Base-by-base conservation (phyloP, 371 early-diverging fungal species). In the Lichtheimia corymbifera region DNA sequence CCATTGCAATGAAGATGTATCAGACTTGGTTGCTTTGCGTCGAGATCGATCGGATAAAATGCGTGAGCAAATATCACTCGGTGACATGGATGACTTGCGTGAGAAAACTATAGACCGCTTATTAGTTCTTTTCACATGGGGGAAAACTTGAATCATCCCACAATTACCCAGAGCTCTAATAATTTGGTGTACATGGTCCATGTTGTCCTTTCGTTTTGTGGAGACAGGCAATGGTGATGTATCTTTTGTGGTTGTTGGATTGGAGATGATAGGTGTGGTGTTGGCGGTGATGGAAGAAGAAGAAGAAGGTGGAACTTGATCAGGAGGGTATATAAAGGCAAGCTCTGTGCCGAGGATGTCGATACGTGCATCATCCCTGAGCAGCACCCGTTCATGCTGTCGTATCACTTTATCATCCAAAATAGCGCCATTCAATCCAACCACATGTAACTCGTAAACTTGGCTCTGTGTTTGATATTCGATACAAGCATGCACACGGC, bases 381-480 rank as follows among this genome's bases (percentile, higher is more conserved):
- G 61, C n/a, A 57, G 53, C 22, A 65, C 67, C 20, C 64, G 59
- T 22, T 70, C 73, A 28, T 78, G 67, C 53, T 78, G 74, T 28
- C 63, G 60, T 49, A 72, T 74, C 3, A 47, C 60, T 14, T 71
- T 50, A 44, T 74, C 58, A 58, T 78, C 79, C 1, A 81, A 66
- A 24, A 55, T 60, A n/a, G 67, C 77, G 22, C 86, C 86, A 42
- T 86, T 86, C 27, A 84, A 72, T 1, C 86, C 86, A 14, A 84
- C 61, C 4, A 86, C 84, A 7, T 65, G 67, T n/a, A 86, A 63
- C 50, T 77, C 77, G 58, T 82, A 84, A 14, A 63, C 61, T 15
- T 65, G 30, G 4, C 53, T 30, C 1, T 62, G 53, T 20, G 55
- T 17, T 45, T 71, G 65, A 63, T 76, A 83, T 40, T 78, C 68